Percentiles rank a stretch among this genome's conserved stretches.
These are phyloP conservation scores for Smallanthus sonchifolius DNA, from an alignment of 129 eudicot species.

Conservation along the genomic window DNA sequence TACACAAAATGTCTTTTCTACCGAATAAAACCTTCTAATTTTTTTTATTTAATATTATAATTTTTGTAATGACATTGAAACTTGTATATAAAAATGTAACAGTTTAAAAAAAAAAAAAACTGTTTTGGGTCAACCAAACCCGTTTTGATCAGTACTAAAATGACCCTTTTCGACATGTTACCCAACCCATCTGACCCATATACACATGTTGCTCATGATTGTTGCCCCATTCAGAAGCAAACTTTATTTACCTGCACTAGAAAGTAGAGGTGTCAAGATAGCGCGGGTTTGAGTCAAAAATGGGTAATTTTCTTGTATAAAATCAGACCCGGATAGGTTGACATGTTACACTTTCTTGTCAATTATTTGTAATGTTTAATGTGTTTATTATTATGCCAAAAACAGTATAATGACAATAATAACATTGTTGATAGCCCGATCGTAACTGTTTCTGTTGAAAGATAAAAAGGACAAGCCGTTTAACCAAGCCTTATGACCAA, in stretches of 20 bases:
- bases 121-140: neutral
- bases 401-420: neutral
- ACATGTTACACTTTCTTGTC: neutral
- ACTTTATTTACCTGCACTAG: conserved; percentile 73
- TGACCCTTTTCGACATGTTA: neutral
- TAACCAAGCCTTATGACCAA: no score
- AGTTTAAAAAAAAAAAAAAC: neutral
- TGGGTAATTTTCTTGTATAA: neutral
- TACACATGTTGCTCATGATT: conserved; percentile 36
- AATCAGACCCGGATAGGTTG: neutral
- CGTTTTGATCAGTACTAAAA: neutral
- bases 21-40: neutral
- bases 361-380: neutral
- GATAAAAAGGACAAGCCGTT: no score
- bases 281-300: neutral
- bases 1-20: neutral
- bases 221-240: conserved; percentile 86
- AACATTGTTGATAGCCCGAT: no score
- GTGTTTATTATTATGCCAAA: neutral
- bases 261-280: neutral
- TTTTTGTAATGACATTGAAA: neutral
- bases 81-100: neutral
- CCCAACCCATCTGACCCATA: neutral
- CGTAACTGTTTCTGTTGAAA: no score
- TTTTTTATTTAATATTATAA: neutral